Conservation (phyloP, 2,329 filamentous ascomycete species). For the Paracorniculantispora psalliotae region DNA sequence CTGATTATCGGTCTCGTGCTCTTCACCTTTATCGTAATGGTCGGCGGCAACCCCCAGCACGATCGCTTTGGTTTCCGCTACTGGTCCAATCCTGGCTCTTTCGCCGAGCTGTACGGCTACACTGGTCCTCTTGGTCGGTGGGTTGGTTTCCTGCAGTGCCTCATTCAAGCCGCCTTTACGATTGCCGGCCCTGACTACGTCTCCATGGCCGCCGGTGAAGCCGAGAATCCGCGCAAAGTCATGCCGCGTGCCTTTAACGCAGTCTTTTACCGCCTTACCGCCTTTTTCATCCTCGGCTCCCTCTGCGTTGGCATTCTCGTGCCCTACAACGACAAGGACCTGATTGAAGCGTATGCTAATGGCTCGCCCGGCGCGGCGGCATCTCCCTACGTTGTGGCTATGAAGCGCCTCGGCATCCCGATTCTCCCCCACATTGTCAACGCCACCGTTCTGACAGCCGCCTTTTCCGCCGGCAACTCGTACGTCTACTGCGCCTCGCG, state of each 20-base stretch:
- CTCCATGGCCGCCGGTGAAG: conserved; percentile 64
- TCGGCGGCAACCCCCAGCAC: conserved; percentile 71
- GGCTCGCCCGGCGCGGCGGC: conserved; percentile 62
- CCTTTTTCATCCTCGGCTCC: conserved; percentile 71
- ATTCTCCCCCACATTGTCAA: conserved; percentile 68
- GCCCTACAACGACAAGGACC: conserved; percentile 59
- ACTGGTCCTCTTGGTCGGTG: conserved; percentile 64
- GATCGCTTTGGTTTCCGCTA: conserved; percentile 68
- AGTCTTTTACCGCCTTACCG: conserved; percentile 71
- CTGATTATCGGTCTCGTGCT: conserved; percentile 66
- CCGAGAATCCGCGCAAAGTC: conserved; percentile 62
- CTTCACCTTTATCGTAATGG: conserved; percentile 78
- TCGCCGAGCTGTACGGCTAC: conserved; percentile 57
- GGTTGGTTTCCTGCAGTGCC: conserved; percentile 69
- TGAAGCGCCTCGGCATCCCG: conserved; percentile 59
- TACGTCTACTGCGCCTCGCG: conserved; percentile 61
- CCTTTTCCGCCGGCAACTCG: conserved; percentile 63
- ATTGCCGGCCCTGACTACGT: conserved; percentile 66
- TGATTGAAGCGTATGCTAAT: conserved; percentile 55
- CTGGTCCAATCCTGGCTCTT: conserved; percentile 65
- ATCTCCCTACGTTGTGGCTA: conserved; percentile 63
- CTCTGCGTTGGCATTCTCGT: conserved; percentile 68
- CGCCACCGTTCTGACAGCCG: conserved; percentile 63
- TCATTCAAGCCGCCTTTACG: conserved; percentile 66
- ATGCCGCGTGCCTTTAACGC: conserved; percentile 73